A percentile compares a stretch with the other conserved stretches of the same genome.
Evolutionary conservation across 768 basidiomycete species (phyloP).

Genomic region (Suillus subluteus): DNA sequence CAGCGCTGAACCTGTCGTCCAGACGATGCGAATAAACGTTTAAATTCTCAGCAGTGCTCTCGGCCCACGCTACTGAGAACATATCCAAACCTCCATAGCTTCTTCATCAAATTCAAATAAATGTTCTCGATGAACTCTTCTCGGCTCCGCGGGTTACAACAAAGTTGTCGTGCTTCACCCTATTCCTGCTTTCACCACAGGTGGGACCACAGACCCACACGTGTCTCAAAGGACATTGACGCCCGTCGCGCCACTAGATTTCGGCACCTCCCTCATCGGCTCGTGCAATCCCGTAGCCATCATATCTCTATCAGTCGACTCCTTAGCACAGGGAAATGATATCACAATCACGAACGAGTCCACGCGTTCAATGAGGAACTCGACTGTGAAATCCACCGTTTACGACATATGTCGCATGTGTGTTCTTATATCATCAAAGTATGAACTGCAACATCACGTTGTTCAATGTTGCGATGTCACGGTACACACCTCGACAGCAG

Average conservation of each 20-base stretch:
- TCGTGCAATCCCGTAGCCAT: too few species aligned
- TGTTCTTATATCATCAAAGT: background rate
- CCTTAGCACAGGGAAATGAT: background rate
- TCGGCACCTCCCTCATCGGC: too few species aligned
- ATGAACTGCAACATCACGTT: background rate
- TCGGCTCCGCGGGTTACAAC: background rate
- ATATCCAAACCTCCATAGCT: background rate
- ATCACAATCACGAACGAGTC: background rate
- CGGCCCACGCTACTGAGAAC: background rate
- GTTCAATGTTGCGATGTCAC: too few species aligned
- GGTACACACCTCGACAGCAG: background rate
- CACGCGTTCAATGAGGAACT: background rate
- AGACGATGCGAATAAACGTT: background rate
- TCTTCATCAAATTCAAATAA: background rate
- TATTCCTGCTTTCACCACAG: background rate
- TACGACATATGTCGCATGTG: background rate
- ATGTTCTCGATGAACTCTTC: background rate
- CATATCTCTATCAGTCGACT: background rate
- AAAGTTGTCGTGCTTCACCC: background rate
- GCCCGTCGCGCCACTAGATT: too few species aligned
- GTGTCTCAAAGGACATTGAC: background rate
- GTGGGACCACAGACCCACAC: background rate
- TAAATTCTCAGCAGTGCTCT: background rate
- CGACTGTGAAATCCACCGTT: background rate
- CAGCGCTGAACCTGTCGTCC: background rate